These are phyloP conservation scores for Larix sibirica DNA, from an alignment of 83 land plant species.

Conservation along the genomic window DNA sequence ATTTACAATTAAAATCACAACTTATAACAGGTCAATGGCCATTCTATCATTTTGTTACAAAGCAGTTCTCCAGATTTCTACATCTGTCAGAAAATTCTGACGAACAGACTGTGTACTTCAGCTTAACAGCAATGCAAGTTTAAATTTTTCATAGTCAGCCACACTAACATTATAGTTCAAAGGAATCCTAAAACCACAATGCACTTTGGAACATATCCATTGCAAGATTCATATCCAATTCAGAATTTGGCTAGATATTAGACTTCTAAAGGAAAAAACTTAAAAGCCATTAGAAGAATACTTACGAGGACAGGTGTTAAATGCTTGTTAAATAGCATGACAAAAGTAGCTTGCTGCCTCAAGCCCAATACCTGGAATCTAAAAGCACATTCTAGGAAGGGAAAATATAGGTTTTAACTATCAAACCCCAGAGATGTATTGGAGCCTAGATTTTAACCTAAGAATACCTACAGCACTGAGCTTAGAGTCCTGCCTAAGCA, in stretches of 20 bases:
- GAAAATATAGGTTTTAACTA: background rate
- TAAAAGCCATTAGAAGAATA: background rate
- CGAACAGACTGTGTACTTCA: background rate
- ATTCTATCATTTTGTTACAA: background rate
- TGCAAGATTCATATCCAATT: background rate
- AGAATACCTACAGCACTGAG: background rate
- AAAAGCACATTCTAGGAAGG: background rate
- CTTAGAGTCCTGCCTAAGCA: background rate
- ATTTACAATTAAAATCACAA: background rate
- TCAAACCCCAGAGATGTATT: background rate
- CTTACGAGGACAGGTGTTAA: background rate
- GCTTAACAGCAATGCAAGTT: background rate
- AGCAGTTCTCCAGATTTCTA: background rate
- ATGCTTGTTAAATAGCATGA: background rate
- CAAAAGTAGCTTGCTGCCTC: background rate
- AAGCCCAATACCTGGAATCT: background rate
- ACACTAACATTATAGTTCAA: background rate
- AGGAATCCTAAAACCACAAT: too few relatives aligned
- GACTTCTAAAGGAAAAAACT: background rate
- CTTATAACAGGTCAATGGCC: background rate
- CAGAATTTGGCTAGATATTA: background rate
- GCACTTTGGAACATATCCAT: background rate
- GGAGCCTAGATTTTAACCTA: background rate
- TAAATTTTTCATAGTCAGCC: background rate
- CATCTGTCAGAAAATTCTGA: background rate